phyloP scores from a whole-genome alignment of 2,329 filamentous ascomycete species.

The Phialophora verrucosa region DNA sequence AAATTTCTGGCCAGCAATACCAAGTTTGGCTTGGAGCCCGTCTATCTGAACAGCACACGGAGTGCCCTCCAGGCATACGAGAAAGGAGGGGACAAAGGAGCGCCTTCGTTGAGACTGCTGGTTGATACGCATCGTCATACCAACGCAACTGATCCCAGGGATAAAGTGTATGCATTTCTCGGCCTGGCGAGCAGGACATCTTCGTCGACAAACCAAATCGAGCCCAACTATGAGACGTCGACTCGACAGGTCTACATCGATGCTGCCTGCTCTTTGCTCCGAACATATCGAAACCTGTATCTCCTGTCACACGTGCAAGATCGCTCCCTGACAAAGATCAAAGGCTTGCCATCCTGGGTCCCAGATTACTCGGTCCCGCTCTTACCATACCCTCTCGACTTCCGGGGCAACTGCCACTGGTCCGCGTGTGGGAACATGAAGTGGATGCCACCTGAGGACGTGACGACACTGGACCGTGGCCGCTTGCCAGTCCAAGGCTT shows the following conservation, averaged over 20 bases:
- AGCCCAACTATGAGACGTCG: conserved; percentile 20
- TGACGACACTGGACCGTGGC: conserved; percentile 3
- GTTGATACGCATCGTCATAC: conserved; percentile 20
- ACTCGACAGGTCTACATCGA: conserved; percentile 16
- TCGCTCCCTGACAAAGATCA: conserved; percentile 13
- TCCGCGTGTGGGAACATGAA: conserved; percentile 16
- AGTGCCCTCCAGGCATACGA: conserved; percentile 14
- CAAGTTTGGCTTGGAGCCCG: conserved; percentile 18
- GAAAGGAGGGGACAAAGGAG: not conserved
- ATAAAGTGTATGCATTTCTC: conserved; percentile 23
- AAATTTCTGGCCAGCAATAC: conserved; percentile 14
- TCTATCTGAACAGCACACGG: conserved; percentile 18
- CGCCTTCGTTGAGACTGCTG: conserved; percentile 13
- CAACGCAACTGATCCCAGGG: conserved; percentile 17
- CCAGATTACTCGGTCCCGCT: conserved; percentile 19
- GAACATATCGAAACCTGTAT: conserved; percentile 3
- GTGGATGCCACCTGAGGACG: conserved; percentile 10
- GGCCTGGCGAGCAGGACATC: conserved; percentile 6
- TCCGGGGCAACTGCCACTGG: conserved; percentile 20
- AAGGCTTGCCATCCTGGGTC: conserved; percentile 20
- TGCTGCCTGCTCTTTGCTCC: conserved; percentile 16
- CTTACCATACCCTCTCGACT: conserved; percentile 19
- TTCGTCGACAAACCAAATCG: conserved; percentile 4
- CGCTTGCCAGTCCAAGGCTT: conserved; percentile 19
- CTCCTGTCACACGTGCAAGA: conserved; percentile 21